Evolutionary conservation across 306 rosid genomes (phyloP).

Genomic region (Bauhinia variegata): DNA sequence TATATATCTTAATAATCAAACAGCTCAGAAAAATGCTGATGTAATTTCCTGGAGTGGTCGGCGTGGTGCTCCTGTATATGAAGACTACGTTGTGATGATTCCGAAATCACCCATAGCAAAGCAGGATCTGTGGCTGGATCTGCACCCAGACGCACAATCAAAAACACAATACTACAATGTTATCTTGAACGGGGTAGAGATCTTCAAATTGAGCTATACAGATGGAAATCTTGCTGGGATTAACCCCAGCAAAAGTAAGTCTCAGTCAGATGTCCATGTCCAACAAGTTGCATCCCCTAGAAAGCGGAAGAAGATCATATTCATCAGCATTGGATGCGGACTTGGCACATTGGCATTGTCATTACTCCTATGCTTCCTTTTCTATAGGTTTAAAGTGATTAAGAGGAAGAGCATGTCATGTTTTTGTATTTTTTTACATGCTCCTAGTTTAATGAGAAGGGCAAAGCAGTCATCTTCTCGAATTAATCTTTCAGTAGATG

Average conservation of each 20-base stretch:
- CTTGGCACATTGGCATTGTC: not conserved
- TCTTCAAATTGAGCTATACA: slow-evolving; percentile 34
- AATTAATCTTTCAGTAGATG: slow-evolving; percentile 22
- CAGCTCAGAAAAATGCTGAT: slow-evolving; percentile 5
- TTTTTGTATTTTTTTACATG: not conserved
- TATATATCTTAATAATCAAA: slow-evolving; percentile 44
- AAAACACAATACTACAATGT: slow-evolving; percentile 4
- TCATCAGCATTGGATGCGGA: slow-evolving; percentile 23
- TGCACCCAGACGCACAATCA: slow-evolving; percentile 1
- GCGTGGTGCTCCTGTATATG: slow-evolving; percentile 30
- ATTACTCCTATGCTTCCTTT: slow-evolving; percentile 28
- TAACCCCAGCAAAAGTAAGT: slow-evolving; percentile 11
- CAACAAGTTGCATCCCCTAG: not conserved
- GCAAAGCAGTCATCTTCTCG: slow-evolving; percentile 8
- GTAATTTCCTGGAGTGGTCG: slow-evolving; percentile 12
- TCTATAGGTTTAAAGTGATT: slow-evolving; percentile 13
- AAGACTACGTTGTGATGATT: slow-evolving; percentile 38
- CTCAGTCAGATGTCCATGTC: not conserved
- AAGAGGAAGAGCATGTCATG: slow-evolving; percentile 19
- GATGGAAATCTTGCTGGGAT: slow-evolving; percentile 35
- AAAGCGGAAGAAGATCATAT: not conserved
- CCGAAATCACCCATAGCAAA: slow-evolving; percentile 25
- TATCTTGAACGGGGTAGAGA: slow-evolving; percentile 48
- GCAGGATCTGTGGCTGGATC: slow-evolving; percentile 46
- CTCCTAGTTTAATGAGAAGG: not conserved